Evolutionary conservation across 192 early-diverging fungal genomes (phyloP).

Genomic region (Haplosporangium gracile): DNA sequence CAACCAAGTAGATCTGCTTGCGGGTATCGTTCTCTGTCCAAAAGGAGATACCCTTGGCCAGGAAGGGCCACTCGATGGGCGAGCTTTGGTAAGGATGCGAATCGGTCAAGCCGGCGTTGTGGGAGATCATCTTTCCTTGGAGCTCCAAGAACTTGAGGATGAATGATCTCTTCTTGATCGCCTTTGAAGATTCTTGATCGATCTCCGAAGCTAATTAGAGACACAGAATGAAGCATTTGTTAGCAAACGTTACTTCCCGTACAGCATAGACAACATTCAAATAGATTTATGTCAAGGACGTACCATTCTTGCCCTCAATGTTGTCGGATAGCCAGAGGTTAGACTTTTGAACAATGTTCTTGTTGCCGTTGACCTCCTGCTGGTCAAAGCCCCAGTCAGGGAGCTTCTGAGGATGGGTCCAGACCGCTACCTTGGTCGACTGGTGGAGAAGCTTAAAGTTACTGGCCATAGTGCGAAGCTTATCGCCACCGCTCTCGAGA

Average conservation of each 20-base stretch:
- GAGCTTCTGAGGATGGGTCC: slow-evolving; percentile 74
- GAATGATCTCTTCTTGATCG: slow-evolving; percentile 72
- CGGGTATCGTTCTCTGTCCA: slow-evolving; percentile 84
- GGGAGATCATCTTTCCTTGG: slow-evolving; percentile 89
- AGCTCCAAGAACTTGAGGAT: slow-evolving; percentile 89
- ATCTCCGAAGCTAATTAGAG: slow-evolving; percentile 60
- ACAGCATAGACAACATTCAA: slow-evolving; percentile 25
- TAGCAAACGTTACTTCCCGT: slow-evolving; percentile 21
- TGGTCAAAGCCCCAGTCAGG: slow-evolving; percentile 93
- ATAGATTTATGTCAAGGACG: neutral
- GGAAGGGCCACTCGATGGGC: slow-evolving; percentile 91
- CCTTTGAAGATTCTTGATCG: slow-evolving; percentile 64
- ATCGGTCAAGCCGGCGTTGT: slow-evolving; percentile 91
- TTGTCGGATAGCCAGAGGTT: slow-evolving; percentile 87
- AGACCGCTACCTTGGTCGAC: slow-evolving; percentile 83
- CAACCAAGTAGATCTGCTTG: slow-evolving; percentile 90
- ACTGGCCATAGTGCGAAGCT: slow-evolving; percentile 70
- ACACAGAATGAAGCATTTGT: slow-evolving; percentile 10
- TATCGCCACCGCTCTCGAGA: slow-evolving; percentile 67
- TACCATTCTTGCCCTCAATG: slow-evolving; percentile 82
- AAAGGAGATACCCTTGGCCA: slow-evolving; percentile 90
- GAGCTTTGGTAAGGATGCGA: slow-evolving; percentile 91
- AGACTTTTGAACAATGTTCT: slow-evolving; percentile 77
- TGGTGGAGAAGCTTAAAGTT: slow-evolving; percentile 82
- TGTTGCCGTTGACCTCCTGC: slow-evolving; percentile 95